Conservation (phyloP, 1,139 yeast genomes). For the Kodamaea arcana region DNA sequence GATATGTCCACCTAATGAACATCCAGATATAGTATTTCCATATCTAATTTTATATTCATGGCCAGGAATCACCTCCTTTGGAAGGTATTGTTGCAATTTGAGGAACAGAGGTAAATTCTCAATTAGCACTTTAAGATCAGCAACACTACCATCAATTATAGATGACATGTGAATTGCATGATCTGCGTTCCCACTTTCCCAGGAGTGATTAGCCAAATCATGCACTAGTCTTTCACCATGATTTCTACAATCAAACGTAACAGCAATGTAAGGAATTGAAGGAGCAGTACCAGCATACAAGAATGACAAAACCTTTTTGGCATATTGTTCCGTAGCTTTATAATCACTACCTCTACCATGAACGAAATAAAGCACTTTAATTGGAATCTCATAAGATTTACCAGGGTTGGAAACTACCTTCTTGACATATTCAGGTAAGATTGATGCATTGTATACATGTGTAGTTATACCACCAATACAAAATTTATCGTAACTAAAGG, state of each 20-base stretch:
- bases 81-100: slow-evolving; percentile 28
- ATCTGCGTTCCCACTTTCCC: slow-evolving; percentile 45
- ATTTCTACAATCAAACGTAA: slow-evolving; percentile 57
- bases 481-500: slow-evolving; percentile 19
- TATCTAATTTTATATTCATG: slow-evolving; percentile 20
- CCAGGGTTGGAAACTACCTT: slow-evolving; percentile 8
- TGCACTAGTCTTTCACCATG: slow-evolving; percentile 52
- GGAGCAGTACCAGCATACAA: slow-evolving; percentile 18
- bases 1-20: slow-evolving; percentile 61
- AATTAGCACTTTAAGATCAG: slow-evolving; percentile 46
- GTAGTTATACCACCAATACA: slow-evolving; percentile 33
- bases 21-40: slow-evolving; percentile 45
- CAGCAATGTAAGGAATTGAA: slow-evolving; percentile 37
- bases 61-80: slow-evolving; percentile 16
- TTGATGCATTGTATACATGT: slow-evolving; percentile 31
- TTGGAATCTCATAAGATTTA: slow-evolving; percentile 20
- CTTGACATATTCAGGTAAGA: slow-evolving; percentile 24
- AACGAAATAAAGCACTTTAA: slow-evolving; percentile 37
- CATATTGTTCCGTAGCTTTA: slow-evolving; percentile 29
- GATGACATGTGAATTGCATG: slow-evolving; percentile 57
- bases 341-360: slow-evolving; percentile 35
- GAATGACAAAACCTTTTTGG: slow-evolving; percentile 25
- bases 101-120: slow-evolving; percentile 47
- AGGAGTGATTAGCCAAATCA: slow-evolving; percentile 31
- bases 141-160: slow-evolving; percentile 46